Percentiles rank a stretch among this genome's conserved stretches.
Conservation (phyloP, 345 rosid genomes). For the Hibiscus tridactylites region DNA sequence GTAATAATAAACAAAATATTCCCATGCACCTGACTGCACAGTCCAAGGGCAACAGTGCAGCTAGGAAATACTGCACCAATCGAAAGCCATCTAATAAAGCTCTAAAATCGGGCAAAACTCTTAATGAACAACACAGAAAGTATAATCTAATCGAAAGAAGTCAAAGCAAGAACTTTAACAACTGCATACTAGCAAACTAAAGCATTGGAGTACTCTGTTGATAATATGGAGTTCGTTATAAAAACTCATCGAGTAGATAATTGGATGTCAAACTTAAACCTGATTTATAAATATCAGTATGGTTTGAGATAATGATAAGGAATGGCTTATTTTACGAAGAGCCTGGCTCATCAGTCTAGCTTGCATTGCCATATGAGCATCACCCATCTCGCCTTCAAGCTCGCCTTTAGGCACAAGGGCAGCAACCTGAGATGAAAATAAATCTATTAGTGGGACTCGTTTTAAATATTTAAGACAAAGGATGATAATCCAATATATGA, state of each 20-base stretch:
- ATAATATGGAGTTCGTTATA: background rate
- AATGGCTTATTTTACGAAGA: constrained; percentile 91
- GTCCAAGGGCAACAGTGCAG: no score
- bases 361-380: constrained; percentile 99
- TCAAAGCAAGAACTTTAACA: constrained; percentile 20
- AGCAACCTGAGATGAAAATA: constrained; percentile 57
- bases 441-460: background rate
- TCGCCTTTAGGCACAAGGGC: constrained; percentile 98
- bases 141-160: background rate
- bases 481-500: background rate
- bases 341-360: constrained; percentile 99
- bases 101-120: background rate
- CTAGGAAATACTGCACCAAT: background rate
- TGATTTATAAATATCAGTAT: constrained; percentile 18
- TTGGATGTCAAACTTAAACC: background rate
- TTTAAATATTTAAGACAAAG: background rate
- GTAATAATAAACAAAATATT: background rate
- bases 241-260: constrained; percentile 11
- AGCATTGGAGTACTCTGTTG: background rate
- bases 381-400: constrained; percentile 99
- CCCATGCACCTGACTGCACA: background rate
- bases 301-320: constrained; percentile 75
- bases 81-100: background rate
- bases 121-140: background rate
- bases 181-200: constrained; percentile 18